Base-by-base conservation (phyloP, 805 yeast species). In the Wickerhamiella sergipiensis region DNA sequence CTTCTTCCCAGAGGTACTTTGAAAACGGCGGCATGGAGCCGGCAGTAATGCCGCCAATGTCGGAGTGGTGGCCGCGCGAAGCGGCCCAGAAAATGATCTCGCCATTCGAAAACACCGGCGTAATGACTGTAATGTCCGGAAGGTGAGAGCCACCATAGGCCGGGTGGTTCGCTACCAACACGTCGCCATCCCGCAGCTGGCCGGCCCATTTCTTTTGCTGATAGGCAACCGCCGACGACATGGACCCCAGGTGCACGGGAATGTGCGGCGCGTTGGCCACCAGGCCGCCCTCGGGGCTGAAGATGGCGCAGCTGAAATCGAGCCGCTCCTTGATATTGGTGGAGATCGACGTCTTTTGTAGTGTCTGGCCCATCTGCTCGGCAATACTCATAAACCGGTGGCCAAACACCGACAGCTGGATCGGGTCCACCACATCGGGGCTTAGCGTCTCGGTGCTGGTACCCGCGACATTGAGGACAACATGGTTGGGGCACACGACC, bases 1-100 rank as follows among this genome's bases (percentile, higher is more conserved):
- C 97, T 67, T 89, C 97, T 62, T 89, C 89, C 72, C 79, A 83
- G 42, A 90, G 68, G 53, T 80, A 80, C 60, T 81, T 85, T 1
- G 96, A 86, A 61, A 83, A 80, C 9, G 96, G 95, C 15, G 97
- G 96, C 88, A 89, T 87, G 0, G 95, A 83, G 1, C 97, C 97
- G 0, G 97, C 95, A 36, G 86, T 68, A 52, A 83, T 78, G 13
- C 95, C 94, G 17, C 97, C 97, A 61, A 90, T 89, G 66, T 89
- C 97, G 6, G 96, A 89, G 67, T 90, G 97, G 67, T 89, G 97
- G 1, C 96, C 97, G 56, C 97, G 74, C 0, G 95, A 82, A 0
- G 97, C 97, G 13, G 86, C 88, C 72, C 86, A 89, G 64, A 89
- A 89, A 24, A 87, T 77, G 36, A 86, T 74, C n/a, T 56, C 61